Evolutionary conservation across 768 basidiomycete genomes (phyloP), one percentile per base, ranked within the genome.

Genomic region (Candolleomyces eurysporus): DNA sequence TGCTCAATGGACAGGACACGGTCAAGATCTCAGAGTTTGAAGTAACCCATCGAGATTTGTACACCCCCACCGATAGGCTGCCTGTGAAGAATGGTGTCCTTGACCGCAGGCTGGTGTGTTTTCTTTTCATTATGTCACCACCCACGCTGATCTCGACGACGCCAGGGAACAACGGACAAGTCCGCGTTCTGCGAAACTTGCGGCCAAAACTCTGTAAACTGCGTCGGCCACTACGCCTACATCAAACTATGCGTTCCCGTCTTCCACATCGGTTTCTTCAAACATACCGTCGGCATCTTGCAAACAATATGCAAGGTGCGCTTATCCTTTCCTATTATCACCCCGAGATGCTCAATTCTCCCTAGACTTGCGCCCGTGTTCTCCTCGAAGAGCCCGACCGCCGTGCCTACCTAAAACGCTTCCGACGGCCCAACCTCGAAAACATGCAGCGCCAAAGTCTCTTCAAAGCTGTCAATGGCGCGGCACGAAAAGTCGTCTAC

Each of bases 181-280:
- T 84, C 81, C 61, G 85, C 90, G 30, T 90, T 88, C 69, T 99
- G 97, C 75, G 92, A 96, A 74, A 99, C 97, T 0, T 99, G 97
- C 69, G 94, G 94, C 8, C 85, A 94, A 64, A 88, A 85, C 17
- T 88, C 93, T 31, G 91, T 94, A 3, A 94, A 97, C 63, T 99
- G 97, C 71, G 96, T 97, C 22, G 97, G 97, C 1, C 97, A 99
- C 74, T 98, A 97, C 72, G 96, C 96, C 5, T 98, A 98, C 76
- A 98, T 99, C 78, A 98, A 97, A 75, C 83, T 99, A 48, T 87
- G 90, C 36, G 88, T 99, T 19, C 97, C 97, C 0, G 96, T 98
- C 19, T 99, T 98, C 73, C 97, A 99, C 72, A 94, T 98, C 60
- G 97, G 97, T 7, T 99, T 94, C 75, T 98, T 99, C 80, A 92